Conservation (phyloP, 164 flowering plant genomes). For the Piper longum region DNA sequence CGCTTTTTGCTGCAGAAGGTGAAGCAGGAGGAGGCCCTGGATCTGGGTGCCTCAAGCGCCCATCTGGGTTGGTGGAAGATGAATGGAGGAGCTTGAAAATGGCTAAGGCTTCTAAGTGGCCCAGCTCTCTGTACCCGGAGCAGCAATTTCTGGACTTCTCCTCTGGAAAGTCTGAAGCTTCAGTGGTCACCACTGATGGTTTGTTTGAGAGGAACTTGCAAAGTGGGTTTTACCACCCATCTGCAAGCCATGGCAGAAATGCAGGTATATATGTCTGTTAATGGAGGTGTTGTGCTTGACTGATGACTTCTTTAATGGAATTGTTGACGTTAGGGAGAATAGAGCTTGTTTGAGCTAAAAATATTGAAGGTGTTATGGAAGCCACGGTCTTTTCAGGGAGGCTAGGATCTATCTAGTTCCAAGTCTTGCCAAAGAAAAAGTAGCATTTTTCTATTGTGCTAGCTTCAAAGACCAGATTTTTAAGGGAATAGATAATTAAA, state of each 20-base stretch:
- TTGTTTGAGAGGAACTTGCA: conserved; percentile 9
- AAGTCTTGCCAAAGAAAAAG: conserved; percentile 30
- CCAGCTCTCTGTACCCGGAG: conserved; percentile 30
- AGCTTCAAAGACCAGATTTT: not conserved
- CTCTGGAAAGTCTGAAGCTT: conserved; percentile 34
- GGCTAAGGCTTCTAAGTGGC: conserved; percentile 31
- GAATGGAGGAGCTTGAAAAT: conserved; percentile 48
- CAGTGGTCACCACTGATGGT: conserved; percentile 6
- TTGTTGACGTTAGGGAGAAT: not conserved
- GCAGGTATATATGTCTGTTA: conserved; percentile 28
- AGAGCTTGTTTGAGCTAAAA: conserved; percentile 1
- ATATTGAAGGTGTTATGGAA: conserved; percentile 7
- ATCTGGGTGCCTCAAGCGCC: conserved; percentile 38
- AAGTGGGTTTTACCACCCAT: conserved; percentile 20
- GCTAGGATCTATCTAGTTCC: conserved; percentile 9
- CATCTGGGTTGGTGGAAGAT: conserved; percentile 28
- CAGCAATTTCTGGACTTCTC: conserved; percentile 58
- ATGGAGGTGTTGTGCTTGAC: not conserved
- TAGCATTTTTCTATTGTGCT: not conserved
- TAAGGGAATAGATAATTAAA: not conserved
- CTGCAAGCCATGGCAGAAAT: conserved; percentile 25
- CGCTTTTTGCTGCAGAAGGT: conserved; percentile 23
- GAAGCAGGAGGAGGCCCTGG: conserved; percentile 38
- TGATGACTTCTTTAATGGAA: not conserved
- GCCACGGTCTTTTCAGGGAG: conserved; percentile 29